Percentiles rank a stretch among this genome's conserved stretches.
These are phyloP conservation scores for Gryganskiella cystojenkinii DNA, from an alignment of 192 early-diverging fungal species.

Conservation along the genomic window DNA sequence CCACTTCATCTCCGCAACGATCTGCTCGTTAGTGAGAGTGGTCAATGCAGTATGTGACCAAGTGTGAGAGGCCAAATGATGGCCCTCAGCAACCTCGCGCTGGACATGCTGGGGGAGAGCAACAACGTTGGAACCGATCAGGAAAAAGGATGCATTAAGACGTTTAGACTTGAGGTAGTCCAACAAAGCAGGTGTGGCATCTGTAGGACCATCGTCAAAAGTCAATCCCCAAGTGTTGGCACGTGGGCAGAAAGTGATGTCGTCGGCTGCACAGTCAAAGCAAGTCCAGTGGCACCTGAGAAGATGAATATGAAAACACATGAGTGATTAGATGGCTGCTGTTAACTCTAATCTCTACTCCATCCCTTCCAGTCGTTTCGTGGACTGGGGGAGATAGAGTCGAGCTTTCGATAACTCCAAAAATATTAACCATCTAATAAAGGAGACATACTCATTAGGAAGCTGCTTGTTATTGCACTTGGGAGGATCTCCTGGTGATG, in stretches of 20 bases:
- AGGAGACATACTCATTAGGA: conserved; percentile 32
- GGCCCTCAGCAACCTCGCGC: conserved; percentile 64
- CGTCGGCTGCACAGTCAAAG: conserved; percentile 54
- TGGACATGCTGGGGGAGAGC: conserved; percentile 57
- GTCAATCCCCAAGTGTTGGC: conserved; percentile 66
- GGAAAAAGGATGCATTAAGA: conserved; percentile 69
- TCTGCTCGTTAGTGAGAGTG: too few species aligned
- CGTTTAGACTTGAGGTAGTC: conserved; percentile 58
- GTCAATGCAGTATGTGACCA: conserved; percentile 70
- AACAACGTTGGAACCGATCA: conserved; percentile 69
- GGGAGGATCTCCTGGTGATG: conserved; percentile 15
- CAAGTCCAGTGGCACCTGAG: conserved; percentile 61
- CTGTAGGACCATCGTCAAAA: conserved; percentile 75
- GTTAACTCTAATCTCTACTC: too few species aligned
- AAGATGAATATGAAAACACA: conserved; percentile 1
- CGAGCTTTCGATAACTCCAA: too few species aligned
- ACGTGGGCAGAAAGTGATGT: conserved; percentile 49
- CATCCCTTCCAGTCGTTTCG: too few species aligned
- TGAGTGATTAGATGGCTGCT: conserved; percentile 5
- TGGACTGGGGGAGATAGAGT: too few species aligned
- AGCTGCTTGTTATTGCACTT: conserved; percentile 34
- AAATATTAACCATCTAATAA: too few species aligned
- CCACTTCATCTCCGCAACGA: conserved; percentile 69
- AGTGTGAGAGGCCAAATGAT: conserved; percentile 72
- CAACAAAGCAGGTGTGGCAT: conserved; percentile 58